phyloP scores from a whole-genome alignment of 1,284 basidiomycete species.

The Laetiporus sulphureus region DNA sequence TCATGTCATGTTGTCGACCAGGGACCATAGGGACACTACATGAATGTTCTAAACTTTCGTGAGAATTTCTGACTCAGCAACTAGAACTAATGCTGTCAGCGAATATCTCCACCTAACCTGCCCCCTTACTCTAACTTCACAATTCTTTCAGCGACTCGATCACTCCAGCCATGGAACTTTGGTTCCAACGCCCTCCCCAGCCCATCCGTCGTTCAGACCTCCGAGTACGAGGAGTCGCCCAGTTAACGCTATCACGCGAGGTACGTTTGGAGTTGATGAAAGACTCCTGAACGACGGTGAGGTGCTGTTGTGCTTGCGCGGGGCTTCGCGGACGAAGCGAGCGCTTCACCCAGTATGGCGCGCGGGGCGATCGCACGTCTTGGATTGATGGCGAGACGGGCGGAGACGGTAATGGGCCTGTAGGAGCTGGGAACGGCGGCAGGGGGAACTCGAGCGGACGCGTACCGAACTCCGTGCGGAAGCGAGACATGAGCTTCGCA shows the following conservation, averaged over 20 bases:
- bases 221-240: conserved; percentile 21
- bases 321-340: conserved; percentile 10
- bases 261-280: not conserved
- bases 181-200: conserved; percentile 24
- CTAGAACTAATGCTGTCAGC: too few species aligned
- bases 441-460: conserved; percentile 11
- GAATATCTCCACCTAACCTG: too few species aligned
- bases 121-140: too few species aligned
- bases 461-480: conserved; percentile 16
- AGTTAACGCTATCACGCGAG: conserved; percentile 7
- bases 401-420: conserved; percentile 12
- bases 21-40: too few species aligned
- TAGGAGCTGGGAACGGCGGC: conserved; percentile 9
- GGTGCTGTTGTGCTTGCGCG: conserved; percentile 2
- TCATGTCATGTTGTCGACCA: too few species aligned
- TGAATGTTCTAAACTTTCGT: too few species aligned
- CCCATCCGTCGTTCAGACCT: conserved; percentile 23
- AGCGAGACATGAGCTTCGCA: conserved; percentile 17
- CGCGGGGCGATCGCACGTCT: conserved; percentile 15
- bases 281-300: conserved; percentile 3
- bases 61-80: too few species aligned
- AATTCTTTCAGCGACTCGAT: conserved; percentile 20
- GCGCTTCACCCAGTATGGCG: conserved; percentile 25
- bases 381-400: conserved; percentile 10
- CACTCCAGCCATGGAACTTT: conserved; percentile 15